Base-by-base conservation (phyloP, 108 stramenopile species). In the Discostella pseudostelligera region DNA sequence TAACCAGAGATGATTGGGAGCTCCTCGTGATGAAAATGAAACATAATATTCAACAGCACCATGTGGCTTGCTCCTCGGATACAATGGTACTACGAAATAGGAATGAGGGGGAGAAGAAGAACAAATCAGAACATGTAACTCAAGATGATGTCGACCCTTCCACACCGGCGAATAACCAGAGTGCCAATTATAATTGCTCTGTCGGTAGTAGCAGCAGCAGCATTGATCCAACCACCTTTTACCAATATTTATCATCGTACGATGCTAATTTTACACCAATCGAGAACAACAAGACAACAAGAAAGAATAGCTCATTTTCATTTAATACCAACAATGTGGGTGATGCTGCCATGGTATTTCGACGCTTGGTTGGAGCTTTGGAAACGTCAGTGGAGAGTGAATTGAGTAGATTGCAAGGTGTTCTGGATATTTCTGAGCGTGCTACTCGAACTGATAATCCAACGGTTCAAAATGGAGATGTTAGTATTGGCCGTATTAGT, bases 151-250 rank as follows among this genome's bases (percentile, higher is more conserved):
- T 1, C 32, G 5, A 3, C 5, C 5, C 32, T 32, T 32, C 32
- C 32, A 32, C 3, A 32, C 32, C 32, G 5, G n/a, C n/a, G n/a
- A 32, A 4, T 5, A 32, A 32, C 5, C 5, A 3, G 5, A 32
- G 5, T 5, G 32, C 32, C 32, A 32, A 32, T 32, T 4, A 32
- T 32, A 32, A 32, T 13, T 22, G 1, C 11, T 44, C 10, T 16
- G 45, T 24, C n/a, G 20, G 14, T 14, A 14, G 32, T 37, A 20
- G 57, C 46, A 57, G 50, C 39, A 22, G 13, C 51, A 17, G 65
- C 43, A 67, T 75, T 26, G 75, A 76, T 69, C 75, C 75, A 25
- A 54, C 75, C 1, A 32, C 26, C 28, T 76, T 76, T 39, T 76
- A 69, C 25, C 25, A 58, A 19, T 46, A 69, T 21, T 45, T 76